These are phyloP conservation scores for Yamadazyma sp. DNA, from an alignment of 1,139 yeast species.

Conservation along the genomic window DNA sequence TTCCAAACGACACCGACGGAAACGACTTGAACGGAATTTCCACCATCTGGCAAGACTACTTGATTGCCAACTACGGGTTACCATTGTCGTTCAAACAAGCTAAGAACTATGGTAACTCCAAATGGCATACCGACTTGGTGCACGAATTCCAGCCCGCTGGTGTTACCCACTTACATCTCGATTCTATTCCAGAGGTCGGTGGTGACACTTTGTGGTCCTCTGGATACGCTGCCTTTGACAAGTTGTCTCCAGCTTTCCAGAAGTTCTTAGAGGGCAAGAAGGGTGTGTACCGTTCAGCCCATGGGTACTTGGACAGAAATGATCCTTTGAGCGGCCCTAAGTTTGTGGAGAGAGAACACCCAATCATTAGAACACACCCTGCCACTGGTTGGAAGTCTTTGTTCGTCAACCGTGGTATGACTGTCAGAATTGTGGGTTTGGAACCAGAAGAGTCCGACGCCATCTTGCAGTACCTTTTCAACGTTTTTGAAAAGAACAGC, in stretches of 20 bases:
- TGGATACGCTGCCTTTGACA: constrained; percentile 40
- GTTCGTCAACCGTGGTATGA: constrained; percentile 30
- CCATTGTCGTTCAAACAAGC: constrained; percentile 30
- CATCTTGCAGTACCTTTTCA: constrained; percentile 34
- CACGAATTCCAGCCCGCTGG: constrained; percentile 42
- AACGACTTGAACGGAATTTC: constrained; percentile 38
- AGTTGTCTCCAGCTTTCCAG: constrained; percentile 37
- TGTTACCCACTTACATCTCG: constrained; percentile 37
- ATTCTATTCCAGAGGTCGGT: constrained; percentile 35
- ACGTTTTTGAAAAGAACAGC: constrained; percentile 33
- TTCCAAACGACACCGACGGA: constrained; percentile 24
- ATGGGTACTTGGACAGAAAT: constrained; percentile 32
- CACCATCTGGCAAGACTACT: constrained; percentile 54
- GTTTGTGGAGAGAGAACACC: constrained; percentile 39
- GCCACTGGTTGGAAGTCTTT: constrained; percentile 44
- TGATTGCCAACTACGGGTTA: constrained; percentile 21
- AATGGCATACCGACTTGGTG: constrained; percentile 39
- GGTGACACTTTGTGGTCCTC: constrained; percentile 40
- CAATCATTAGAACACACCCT: constrained; percentile 42
- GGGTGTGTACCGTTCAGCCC: constrained; percentile 37
- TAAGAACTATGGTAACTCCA: constrained; percentile 30
- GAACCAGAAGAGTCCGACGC: constrained; percentile 31
- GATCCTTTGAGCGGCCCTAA: constrained; percentile 36
- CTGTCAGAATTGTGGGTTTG: constrained; percentile 15
- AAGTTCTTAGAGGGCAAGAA: constrained; percentile 38